Base-by-base conservation (phyloP, 345 rosid species). In the Cochlearia excelsa region DNA sequence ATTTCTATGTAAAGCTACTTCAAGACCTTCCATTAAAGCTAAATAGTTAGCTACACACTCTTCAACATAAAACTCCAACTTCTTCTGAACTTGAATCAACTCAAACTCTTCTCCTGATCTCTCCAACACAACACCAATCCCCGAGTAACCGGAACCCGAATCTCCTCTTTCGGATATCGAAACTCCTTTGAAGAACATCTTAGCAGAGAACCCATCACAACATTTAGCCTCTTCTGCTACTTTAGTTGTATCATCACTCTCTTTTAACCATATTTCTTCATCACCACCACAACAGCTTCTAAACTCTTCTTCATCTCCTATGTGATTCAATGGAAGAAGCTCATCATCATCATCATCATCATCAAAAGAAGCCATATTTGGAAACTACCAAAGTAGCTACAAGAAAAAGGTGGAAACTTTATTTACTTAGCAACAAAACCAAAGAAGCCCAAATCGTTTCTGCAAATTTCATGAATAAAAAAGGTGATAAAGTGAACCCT, bases 41-140 rank as follows among this genome's bases (percentile, higher is more conserved):
- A 93, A 70, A 78, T 89, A 89, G 66, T 84, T 80, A 41, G 87
- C 99, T 42, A 93, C 94, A 16, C 83, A 75, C 57, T 84, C 94
- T 29, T 87, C 94, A 39, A 82, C 95, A 68, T 65, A 77, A 76
- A 89, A 85, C 38, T 84, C 88, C 71, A 93, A 86, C 78, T 82
- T 93, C 76, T 93, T 93, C 77, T 93, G 99, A 58, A 89, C 82
- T 71, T 81, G 95, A 71, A 89, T 74, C 38, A 72, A 59, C 26
- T 91, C 85, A 67, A 59, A 30, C 53, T 68, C 23, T 16, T 16
- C 59, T 29, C 69, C 67, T n/a, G 73, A 56, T 66, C 88, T 82
- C 74, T 93, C 90, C 79, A 89, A 85, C 35, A 81, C 82, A 40
- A 93, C 91, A 66, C 97, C 99, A 57, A 89, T 84, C 27, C 99